Evolutionary conservation across 208 protist genomes (phyloP), one percentile per base, ranked within the genome.

Genomic region (Crithidia acanthocephali): DNA sequence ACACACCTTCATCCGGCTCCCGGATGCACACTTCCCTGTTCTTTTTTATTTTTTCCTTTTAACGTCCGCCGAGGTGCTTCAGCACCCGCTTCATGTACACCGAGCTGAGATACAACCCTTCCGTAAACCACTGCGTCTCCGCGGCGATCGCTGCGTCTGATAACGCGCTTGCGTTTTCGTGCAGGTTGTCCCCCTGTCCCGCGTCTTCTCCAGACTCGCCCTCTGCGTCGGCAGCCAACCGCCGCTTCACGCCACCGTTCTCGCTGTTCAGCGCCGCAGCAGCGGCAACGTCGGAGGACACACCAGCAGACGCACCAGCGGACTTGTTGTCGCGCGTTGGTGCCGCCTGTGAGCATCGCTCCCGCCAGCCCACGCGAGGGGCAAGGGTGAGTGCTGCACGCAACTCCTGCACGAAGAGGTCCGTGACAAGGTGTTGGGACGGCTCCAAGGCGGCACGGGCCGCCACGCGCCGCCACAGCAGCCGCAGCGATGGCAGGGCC

Each of bases 381-480:
- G 71, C 56, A 27, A 64, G 13, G 9, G 16, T 11, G 32, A 76
- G 40, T 1, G 71, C 63, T 7, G 51, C 55, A 22, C 71, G 53
- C 32, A 73, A 47, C 64, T 75, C 68, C 57, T 65, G 59, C 8
- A 67, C 73, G 51, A 92, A 89, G n/a, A 76, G 68, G 10, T 69
- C 68, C 0, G 84, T 86, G 45, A 84, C 73, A 33, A 88, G 55
- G 62, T 87, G 59, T 48, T 73, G 50, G 1, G 78, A 62, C 13
- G 88, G 88, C 53, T 85, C 75, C 33, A 93, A 62, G 8, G 83
- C 82, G 15, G 84, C 88, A 3, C 76, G 63, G 7, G 81, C 83
- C 35, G 77, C 76, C 7, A 86, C 83, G 27, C 85, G 84, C 1
- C 88, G 85, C 83, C 83, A 93, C 51, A 79, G 69, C 9, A 68